Conservation (phyloP, 139 green algal genomes). For the Edaphochlamys debaryana region DNA sequence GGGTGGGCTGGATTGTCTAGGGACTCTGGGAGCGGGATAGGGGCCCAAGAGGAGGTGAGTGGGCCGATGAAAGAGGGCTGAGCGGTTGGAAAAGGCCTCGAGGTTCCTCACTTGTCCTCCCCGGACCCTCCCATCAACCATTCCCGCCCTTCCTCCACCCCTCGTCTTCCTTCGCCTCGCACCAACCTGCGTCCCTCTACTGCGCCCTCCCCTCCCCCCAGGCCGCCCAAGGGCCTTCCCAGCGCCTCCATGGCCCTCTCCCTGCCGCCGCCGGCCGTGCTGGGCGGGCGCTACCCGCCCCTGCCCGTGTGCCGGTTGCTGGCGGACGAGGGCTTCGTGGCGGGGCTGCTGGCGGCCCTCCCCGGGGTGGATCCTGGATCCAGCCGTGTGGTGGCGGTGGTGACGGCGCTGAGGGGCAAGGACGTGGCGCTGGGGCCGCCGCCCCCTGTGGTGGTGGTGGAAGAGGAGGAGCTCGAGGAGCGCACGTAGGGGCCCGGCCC, state of each 20-base stretch:
- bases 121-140: neutral
- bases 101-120: neutral
- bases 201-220: neutral
- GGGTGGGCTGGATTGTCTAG: no score
- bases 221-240: neutral
- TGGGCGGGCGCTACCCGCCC: constrained; percentile 37
- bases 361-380: constrained; percentile 14
- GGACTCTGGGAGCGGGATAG: no score
- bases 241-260: neutral
- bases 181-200: no score
- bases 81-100: no score
- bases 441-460: no score
- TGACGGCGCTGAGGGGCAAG: constrained; percentile 34
- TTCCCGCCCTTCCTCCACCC: neutral
- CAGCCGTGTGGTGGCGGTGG: constrained; percentile 22
- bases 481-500: no score
- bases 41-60: no score
- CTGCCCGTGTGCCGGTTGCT: constrained; percentile 6
- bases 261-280: constrained; percentile 23
- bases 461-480: no score
- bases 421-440: constrained; percentile 3
- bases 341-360: constrained; percentile 31
- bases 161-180: neutral
- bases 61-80: no score
- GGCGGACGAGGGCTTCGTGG: constrained; percentile 9